Base-by-base conservation (phyloP, 2,329 filamentous ascomycete species). In the Ophiostoma sp. region DNA sequence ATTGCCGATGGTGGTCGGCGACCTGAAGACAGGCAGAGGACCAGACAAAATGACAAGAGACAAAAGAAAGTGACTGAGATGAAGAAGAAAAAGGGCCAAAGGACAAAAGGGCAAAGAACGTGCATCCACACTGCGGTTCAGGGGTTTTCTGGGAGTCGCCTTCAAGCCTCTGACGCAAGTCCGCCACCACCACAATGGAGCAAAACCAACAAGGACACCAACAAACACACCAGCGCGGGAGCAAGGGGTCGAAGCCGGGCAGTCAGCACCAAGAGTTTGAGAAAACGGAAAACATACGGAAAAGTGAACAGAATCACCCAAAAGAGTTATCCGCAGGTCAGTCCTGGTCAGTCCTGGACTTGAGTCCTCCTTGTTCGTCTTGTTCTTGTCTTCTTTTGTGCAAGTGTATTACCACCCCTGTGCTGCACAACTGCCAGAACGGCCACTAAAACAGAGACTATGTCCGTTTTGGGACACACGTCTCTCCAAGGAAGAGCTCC, bases 1-100 rank as follows among this genome's bases (percentile, higher is more conserved):
- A 28, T 31, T 71, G 48, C 59, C 36, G 59, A 71, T 50, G 28
- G 72, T 70, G 69, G 72, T 73, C 72, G 72, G 42, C 72, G 72
- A 73, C 69, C 72, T 71, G 7, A 52, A 42, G 31, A 33, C 8
- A 31, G 55, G n/a, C n/a, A n/a, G n/a, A 66, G 25, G 8, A 50
- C 19, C n/a, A 15, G 31, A 3, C 2, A 22, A 22, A 48, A 69
- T 3, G 25, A 52, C 5, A 33, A 31, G 17, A 52, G 42, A 64
- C 19, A 22, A 12, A 22, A 22, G 25, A 15, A 17, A 59, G 6
- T 17, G 28, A 31, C 22, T 15, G 12, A 63, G 55, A 55, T 9
- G 50, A 22, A 55, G n/a, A 55, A 55, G n/a, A n/a, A n/a, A 55
- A n/a, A n/a, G 1, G 36, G 9, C 12, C 17, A 25, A 25, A 28